phyloP scores from a whole-genome alignment of 2,329 filamentous ascomycete species.

The Hymenoscyphus fructigenus region DNA sequence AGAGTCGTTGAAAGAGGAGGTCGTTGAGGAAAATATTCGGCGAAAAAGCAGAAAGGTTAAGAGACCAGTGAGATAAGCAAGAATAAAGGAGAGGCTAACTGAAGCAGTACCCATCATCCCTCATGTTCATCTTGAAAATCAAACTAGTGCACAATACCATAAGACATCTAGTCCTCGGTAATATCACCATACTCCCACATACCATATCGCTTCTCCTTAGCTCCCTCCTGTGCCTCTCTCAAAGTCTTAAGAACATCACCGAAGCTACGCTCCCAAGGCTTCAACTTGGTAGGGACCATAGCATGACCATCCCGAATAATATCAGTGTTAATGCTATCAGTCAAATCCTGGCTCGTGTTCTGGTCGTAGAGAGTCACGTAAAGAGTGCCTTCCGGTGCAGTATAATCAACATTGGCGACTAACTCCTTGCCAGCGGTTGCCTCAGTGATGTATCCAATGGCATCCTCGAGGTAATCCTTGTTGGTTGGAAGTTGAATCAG shows the following conservation, averaged over 20 bases:
- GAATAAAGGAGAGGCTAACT: slow-evolving; percentile 3
- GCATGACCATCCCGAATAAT: slow-evolving; percentile 80
- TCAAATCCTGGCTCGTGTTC: slow-evolving; percentile 58
- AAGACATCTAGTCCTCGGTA: slow-evolving; percentile 69
- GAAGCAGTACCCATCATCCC: background rate
- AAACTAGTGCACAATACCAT: background rate
- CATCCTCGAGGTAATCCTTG: slow-evolving; percentile 79
- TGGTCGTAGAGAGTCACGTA: slow-evolving; percentile 89
- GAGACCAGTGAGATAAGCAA: background rate
- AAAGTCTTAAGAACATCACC: slow-evolving; percentile 70
- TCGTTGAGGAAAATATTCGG: background rate
- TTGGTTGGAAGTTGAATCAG: slow-evolving; percentile 85
- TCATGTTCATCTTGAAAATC: background rate
- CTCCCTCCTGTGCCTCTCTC: slow-evolving; percentile 70
- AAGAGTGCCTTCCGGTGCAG: slow-evolving; percentile 77
- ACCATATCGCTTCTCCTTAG: slow-evolving; percentile 76
- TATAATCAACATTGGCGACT: slow-evolving; percentile 87
- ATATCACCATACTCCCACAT: slow-evolving; percentile 99
- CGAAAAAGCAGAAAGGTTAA: background rate
- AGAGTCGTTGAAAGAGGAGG: background rate
- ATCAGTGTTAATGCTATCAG: slow-evolving; percentile 87
- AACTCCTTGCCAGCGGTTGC: slow-evolving; percentile 73
- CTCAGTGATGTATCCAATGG: slow-evolving; percentile 72
- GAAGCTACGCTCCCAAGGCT: slow-evolving; percentile 82
- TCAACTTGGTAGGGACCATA: slow-evolving; percentile 89